phyloP scores from a whole-genome alignment of 2,329 filamentous ascomycete genomes.

The Chaetothyriales sp. region DNA sequence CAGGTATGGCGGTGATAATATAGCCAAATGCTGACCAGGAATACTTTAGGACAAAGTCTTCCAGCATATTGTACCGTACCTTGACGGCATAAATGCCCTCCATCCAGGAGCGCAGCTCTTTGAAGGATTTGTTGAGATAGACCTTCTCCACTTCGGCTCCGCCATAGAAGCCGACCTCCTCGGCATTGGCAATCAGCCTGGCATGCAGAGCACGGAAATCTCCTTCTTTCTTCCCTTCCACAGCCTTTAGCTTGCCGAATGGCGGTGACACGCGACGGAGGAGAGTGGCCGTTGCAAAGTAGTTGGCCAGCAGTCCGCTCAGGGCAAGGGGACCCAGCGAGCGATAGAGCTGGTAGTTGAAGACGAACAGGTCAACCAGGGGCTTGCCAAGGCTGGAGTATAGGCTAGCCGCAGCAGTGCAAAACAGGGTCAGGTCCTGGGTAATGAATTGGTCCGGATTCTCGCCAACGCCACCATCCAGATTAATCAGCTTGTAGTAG shows the following conservation, averaged over 20 bases:
- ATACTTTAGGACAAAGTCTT: constrained; percentile 96
- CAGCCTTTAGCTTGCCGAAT: constrained; percentile 91
- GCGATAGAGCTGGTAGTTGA: constrained; percentile 92
- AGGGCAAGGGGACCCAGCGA: constrained; percentile 80
- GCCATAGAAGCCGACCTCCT: constrained; percentile 95
- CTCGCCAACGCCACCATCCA: constrained; percentile 84
- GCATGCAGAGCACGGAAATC: constrained; percentile 88
- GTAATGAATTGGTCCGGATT: constrained; percentile 95
- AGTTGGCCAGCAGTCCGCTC: constrained; percentile 75
- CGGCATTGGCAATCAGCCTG: constrained; percentile 84
- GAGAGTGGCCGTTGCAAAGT: constrained; percentile 84
- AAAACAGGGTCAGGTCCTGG: constrained; percentile 90
- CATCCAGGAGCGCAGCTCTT: constrained; percentile 90
- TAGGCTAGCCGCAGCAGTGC: constrained; percentile 73
- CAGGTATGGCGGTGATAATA: constrained; percentile 75
- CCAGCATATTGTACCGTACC: constrained; percentile 95
- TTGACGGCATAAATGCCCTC: constrained; percentile 96
- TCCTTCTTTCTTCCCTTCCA: constrained; percentile 86
- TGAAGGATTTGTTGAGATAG: constrained; percentile 83
- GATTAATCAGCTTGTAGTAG: constrained; percentile 86
- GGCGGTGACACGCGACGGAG: constrained; percentile 79
- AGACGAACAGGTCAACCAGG: constrained; percentile 89
- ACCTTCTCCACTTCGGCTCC: constrained; percentile 89
- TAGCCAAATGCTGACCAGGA: constrained; percentile 98
- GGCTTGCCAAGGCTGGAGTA: constrained; percentile 98